Evolutionary conservation across 345 rosid genomes (phyloP), one percentile per base, ranked within the genome.

Genomic region (Passiflora organensis): DNA sequence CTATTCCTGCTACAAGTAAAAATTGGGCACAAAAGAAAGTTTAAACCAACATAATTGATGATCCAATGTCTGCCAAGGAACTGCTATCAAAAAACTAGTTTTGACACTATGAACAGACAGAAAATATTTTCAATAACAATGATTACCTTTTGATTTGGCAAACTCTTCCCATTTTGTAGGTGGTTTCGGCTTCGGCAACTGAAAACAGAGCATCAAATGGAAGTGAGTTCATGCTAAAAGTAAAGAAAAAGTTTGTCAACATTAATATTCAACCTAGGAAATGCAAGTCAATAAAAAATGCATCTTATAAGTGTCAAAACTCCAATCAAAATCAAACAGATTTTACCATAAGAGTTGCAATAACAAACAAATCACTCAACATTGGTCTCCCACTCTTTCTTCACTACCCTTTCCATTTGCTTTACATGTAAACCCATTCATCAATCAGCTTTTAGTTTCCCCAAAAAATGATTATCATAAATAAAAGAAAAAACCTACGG

Each of bases 141-240:
- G 15, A 44, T 36, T 12, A 64, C 68, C 68, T 41, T 48, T 64
- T 11, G 54, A 25, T 64, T 55, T 48, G 54, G 61, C 68, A 64
- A 55, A 64, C 61, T 6, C 2, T 39, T 64, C 68, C 68, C 62
- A 64, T 28, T 49, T 64, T 13, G 61, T 64, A 32, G 68, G 68
- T 37, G 68, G 62, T 55, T 64, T 55, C 1, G 68, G 56, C 61
- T 32, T 64, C 1, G 68, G 68, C 48, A 55, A 43, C 62, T 64
- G 68, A 64, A 48, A 64, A 47, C 6, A 55, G 18, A 14, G n/a
- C 32, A 28, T 23, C 6, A 38, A 0, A 64, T 24, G 41, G 8
- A n/a, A 41, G 25, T 55, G 32, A 56, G 49, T 44, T 24, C 17
- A 34, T 24, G 10, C n/a, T n/a, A n/a, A n/a, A 10, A 13, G 14